Conservation (phyloP, 2,329 filamentous ascomycete species). For the Parafenestella ontariensis region DNA sequence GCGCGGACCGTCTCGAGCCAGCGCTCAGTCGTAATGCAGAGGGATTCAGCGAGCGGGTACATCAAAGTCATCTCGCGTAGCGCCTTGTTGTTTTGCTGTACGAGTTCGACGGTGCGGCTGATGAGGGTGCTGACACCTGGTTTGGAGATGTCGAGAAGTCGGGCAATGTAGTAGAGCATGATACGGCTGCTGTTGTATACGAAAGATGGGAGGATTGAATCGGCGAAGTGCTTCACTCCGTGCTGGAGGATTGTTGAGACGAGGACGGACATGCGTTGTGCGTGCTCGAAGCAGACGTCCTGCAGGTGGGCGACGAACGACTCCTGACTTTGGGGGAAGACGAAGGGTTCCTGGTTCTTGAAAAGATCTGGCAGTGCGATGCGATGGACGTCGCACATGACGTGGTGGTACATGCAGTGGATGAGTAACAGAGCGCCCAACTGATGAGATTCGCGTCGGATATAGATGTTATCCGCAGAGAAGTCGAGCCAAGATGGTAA, state of each 20-base stretch:
- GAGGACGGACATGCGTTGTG: slow-evolving; percentile 37
- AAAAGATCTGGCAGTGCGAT: slow-evolving; percentile 42
- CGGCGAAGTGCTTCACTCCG: slow-evolving; percentile 42
- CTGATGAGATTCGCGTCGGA: slow-evolving; percentile 42
- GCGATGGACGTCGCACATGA: slow-evolving; percentile 41
- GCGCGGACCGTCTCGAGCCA: slow-evolving; percentile 42
- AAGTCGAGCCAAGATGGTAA: slow-evolving; percentile 42
- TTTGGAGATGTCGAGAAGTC: slow-evolving; percentile 36
- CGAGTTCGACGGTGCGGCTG: slow-evolving; percentile 36
- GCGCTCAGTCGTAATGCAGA: slow-evolving; percentile 40
- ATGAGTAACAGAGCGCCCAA: slow-evolving; percentile 41
- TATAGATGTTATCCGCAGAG: slow-evolving; percentile 44
- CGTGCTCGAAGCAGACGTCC: slow-evolving; percentile 40
- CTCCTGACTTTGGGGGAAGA: slow-evolving; percentile 34
- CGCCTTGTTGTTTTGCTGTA: slow-evolving; percentile 41
- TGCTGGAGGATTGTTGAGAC: slow-evolving; percentile 39
- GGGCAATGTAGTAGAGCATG: slow-evolving; percentile 44
- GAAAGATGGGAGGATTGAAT: slow-evolving; percentile 42
- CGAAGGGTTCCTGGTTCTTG: slow-evolving; percentile 39
- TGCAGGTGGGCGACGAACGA: slow-evolving; percentile 35
- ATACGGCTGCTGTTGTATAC: slow-evolving; percentile 45
- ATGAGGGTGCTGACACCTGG: slow-evolving; percentile 34
- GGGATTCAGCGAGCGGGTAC: slow-evolving; percentile 40
- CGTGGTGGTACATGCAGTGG: slow-evolving; percentile 46
- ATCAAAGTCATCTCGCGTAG: slow-evolving; percentile 40